These are phyloP conservation scores for Morella rubra DNA, from an alignment of 306 rosid species.

Conservation along the genomic window DNA sequence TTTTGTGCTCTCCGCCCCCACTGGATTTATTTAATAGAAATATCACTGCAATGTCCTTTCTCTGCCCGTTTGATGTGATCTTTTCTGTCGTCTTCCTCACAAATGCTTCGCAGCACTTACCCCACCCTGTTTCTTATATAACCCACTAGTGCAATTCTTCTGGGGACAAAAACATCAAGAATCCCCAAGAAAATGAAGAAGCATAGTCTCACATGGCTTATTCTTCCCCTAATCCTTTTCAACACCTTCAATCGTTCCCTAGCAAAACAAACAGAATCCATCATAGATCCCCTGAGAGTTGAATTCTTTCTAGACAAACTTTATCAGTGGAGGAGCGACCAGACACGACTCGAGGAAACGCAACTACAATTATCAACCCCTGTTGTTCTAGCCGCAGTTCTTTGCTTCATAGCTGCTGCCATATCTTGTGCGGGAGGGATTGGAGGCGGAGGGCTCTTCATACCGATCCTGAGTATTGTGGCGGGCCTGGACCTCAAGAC, in stretches of 20 bases:
- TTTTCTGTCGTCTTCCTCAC: not conserved
- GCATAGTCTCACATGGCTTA: conserved; percentile 20
- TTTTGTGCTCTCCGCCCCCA: not conserved
- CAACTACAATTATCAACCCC: conserved; percentile 35
- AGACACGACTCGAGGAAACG: conserved; percentile 29
- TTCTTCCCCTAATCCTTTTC: conserved; percentile 39
- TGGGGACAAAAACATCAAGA: not conserved
- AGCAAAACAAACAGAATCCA: conserved; percentile 52
- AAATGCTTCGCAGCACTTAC: not conserved
- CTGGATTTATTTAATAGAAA: not conserved
- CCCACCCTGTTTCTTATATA: not conserved
- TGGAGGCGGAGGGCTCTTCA: conserved; percentile 84
- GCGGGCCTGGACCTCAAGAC: conserved; percentile 76
- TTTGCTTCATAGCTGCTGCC: conserved; percentile 69
- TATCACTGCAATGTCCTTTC: not conserved
- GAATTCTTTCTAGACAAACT: conserved; percentile 29
- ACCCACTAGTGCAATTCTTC: not conserved
- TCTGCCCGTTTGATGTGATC: not conserved
- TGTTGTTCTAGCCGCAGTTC: conserved; percentile 40
- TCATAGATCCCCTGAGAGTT: conserved; percentile 33
- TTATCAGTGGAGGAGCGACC: conserved; percentile 27
- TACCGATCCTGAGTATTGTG: conserved; percentile 64
- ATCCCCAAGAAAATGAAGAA: conserved; percentile 31
- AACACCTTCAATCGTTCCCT: conserved; percentile 34
- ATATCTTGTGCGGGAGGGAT: conserved; percentile 87